Evolutionary conservation across 1,284 basidiomycete genomes (phyloP).

Genomic region (Tilletia indica): DNA sequence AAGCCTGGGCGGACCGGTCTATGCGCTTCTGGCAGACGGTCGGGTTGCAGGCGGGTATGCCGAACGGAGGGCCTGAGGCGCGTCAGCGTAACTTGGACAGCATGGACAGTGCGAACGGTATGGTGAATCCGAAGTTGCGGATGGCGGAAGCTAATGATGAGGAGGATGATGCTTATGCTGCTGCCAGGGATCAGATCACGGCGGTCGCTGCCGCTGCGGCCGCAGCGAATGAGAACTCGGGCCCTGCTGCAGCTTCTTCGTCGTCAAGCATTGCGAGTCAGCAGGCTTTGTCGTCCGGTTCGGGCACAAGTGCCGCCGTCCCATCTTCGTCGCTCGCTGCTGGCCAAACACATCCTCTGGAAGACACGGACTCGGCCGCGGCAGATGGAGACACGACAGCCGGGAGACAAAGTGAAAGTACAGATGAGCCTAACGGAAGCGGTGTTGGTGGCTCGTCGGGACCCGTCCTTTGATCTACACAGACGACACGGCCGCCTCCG

Average conservation of each 20-base stretch:
- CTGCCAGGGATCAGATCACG: not conserved
- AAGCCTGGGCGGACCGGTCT: slow-evolving; percentile 53
- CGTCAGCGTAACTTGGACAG: not conserved
- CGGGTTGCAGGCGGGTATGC: slow-evolving; percentile 37
- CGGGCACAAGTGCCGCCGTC: not conserved
- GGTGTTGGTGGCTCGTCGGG: not conserved
- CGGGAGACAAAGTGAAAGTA: not conserved
- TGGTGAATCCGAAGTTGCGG: not conserved
- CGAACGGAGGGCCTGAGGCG: slow-evolving; percentile 19
- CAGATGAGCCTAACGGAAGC: not conserved
- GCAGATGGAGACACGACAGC: not conserved
- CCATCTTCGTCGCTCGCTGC: not conserved
- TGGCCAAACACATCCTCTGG: not conserved
- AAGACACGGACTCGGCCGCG: not conserved
- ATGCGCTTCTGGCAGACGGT: slow-evolving; percentile 46
- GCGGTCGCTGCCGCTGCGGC: not conserved
- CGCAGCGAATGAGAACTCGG: not conserved
- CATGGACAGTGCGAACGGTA: not conserved
- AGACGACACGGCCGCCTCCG: slow-evolving; percentile 7
- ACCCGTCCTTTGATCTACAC: slow-evolving; percentile 5
- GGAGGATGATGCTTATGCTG: not conserved
- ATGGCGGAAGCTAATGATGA: not conserved
- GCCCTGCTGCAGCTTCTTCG: not conserved
- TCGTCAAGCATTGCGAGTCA: not conserved
- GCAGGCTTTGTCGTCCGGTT: not conserved